Evolutionary conservation across 2,329 filamentous ascomycete species (phyloP).

Genomic region (Fusarium dimerum): DNA sequence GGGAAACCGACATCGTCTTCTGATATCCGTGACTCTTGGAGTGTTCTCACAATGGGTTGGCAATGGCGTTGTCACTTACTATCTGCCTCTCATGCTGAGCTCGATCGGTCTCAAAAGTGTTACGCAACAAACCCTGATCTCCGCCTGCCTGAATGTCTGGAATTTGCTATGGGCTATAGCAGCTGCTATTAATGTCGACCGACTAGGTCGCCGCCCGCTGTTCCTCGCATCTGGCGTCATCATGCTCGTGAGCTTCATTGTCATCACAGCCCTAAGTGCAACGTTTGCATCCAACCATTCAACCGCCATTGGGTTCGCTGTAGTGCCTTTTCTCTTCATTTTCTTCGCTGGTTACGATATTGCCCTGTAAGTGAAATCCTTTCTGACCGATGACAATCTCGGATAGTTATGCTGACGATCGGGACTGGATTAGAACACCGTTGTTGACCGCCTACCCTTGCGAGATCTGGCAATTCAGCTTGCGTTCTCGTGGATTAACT

Average conservation of each 20-base stretch:
- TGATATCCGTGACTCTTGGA: conserved; percentile 26
- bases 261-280: conserved; percentile 42
- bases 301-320: conserved; percentile 40
- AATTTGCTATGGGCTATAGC: conserved; percentile 37
- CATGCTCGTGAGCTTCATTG: conserved; percentile 39
- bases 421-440: too few species aligned
- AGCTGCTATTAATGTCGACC: conserved; percentile 41
- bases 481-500: conserved; percentile 41
- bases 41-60: conserved; percentile 35
- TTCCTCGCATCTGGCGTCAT: conserved; percentile 38
- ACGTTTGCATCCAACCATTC: conserved; percentile 27
- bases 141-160: conserved; percentile 42
- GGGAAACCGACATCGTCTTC: conserved; percentile 20
- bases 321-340: conserved; percentile 50
- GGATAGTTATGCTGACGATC: too few species aligned
- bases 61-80: conserved; percentile 38
- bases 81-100: conserved; percentile 40
- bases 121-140: conserved; percentile 42
- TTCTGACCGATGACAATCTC: not conserved
- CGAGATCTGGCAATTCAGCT: conserved; percentile 35
- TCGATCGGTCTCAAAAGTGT: conserved; percentile 40
- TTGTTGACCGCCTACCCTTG: conserved; percentile 45
- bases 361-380: conserved; percentile 38
- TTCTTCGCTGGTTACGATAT: conserved; percentile 48
- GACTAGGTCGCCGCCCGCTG: conserved; percentile 42